Percentiles rank a stretch among this genome's conserved stretches.
Conservation (phyloP, 2,329 filamentous ascomycete genomes). For the Spiromastix sp. region DNA sequence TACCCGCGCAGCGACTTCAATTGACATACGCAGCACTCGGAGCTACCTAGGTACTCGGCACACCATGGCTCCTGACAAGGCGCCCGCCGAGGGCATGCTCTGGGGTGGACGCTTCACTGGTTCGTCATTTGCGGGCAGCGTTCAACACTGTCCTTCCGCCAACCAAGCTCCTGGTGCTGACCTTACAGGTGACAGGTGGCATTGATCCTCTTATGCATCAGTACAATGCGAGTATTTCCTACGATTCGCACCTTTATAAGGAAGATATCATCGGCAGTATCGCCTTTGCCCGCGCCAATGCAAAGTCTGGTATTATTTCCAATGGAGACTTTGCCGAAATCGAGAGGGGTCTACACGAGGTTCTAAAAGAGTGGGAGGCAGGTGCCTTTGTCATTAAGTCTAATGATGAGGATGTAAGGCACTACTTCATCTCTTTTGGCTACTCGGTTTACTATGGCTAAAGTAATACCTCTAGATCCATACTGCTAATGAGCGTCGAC, state of each 20-base stretch:
- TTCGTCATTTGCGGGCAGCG: too few species aligned
- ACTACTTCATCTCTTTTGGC: too few species aligned
- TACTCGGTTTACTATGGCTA: too few species aligned
- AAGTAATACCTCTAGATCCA: too few species aligned
- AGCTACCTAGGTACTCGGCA: too few species aligned
- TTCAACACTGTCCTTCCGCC: too few species aligned
- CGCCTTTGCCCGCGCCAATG: conserved; percentile 66
- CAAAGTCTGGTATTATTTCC: conserved; percentile 59
- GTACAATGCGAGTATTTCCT: conserved; percentile 69
- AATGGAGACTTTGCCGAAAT: conserved; percentile 59
- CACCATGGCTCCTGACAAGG: too few species aligned
- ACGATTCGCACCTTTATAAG: conserved; percentile 62
- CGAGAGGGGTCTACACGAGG: conserved; percentile 53
- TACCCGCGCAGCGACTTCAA: too few species aligned
- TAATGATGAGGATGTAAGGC: conserved; percentile 20
- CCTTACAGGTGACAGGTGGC: too few species aligned
- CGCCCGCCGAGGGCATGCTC: conserved; percentile 13
- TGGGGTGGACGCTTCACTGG: conserved; percentile 43
- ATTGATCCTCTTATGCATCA: conserved; percentile 70
- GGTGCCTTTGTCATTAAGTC: conserved; percentile 17
- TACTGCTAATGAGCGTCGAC: conserved; percentile 38
- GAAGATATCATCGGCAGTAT: conserved; percentile 68
- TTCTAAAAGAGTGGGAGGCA: conserved; percentile 27
- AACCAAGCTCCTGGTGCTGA: too few species aligned
- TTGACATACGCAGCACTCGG: too few species aligned